Conservation (phyloP, 495 filamentous ascomycete genomes). For the Tuber umbilicatum region DNA sequence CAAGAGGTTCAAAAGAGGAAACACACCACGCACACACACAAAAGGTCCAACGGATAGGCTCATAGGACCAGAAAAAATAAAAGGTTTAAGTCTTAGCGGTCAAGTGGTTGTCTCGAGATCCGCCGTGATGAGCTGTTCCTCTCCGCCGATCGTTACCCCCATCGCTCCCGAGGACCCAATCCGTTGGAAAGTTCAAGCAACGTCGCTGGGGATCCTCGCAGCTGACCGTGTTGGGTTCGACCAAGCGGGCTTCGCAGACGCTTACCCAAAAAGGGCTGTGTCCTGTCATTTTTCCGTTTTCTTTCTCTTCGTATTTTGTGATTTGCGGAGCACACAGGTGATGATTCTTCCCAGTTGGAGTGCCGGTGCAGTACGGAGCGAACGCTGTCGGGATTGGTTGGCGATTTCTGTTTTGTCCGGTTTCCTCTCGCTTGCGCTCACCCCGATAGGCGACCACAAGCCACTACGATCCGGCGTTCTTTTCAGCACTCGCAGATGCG, state of each 20-base stretch:
- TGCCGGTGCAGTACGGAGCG: background rate
- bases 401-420: slow-evolving; percentile 29
- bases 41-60: slow-evolving; percentile 4
- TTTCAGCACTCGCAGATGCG: background rate
- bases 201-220: slow-evolving; percentile 33
- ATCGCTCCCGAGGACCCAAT: slow-evolving; percentile 36
- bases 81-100: slow-evolving; percentile 1
- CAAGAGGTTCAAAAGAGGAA: slow-evolving; percentile 24
- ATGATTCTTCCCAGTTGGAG: background rate
- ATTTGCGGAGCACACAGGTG: background rate
- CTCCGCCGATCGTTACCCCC: slow-evolving; percentile 30
- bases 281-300: slow-evolving; percentile 30
- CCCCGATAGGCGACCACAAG: slow-evolving; percentile 18
- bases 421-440: slow-evolving; percentile 33
- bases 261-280: slow-evolving; percentile 10
- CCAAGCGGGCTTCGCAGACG: slow-evolving; percentile 23
- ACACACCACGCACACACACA: slow-evolving; percentile 11
- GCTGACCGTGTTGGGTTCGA: slow-evolving; percentile 31
- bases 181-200: slow-evolving; percentile 33
- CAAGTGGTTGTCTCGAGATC: slow-evolving; percentile 6
- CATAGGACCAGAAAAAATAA: slow-evolving; percentile 1
- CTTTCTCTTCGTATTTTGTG: background rate
- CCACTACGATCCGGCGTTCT: background rate
- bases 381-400: slow-evolving; percentile 12
- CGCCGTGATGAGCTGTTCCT: slow-evolving; percentile 39